Evolutionary conservation across 75 land plant genomes (phyloP).

Genomic region (Isoetes taiwanensis): DNA sequence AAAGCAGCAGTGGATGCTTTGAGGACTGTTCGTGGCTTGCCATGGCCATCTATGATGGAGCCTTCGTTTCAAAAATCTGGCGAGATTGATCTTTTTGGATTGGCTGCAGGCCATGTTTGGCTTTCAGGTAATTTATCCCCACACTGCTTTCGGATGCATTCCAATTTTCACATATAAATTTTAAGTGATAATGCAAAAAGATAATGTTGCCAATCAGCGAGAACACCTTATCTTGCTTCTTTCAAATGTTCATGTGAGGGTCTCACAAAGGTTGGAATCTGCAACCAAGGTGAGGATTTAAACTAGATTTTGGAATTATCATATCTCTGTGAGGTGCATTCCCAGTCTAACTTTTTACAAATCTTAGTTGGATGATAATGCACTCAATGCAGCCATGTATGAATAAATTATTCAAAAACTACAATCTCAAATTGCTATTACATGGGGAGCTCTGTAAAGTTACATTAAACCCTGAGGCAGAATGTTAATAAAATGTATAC

Average conservation of each 20-base stretch:
- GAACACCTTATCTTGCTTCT: conserved; percentile 84
- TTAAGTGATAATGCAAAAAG: conserved; percentile 39
- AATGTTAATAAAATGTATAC: too few relatives aligned
- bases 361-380: conserved; percentile 2
- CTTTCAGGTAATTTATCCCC: conserved; percentile 49
- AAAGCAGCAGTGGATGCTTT: conserved; percentile 80
- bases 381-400: not conserved
- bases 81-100: conserved; percentile 77
- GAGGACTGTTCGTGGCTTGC: conserved; percentile 53
- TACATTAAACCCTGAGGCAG: too few relatives aligned
- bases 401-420: not conserved
- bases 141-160: not conserved
- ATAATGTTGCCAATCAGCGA: conserved; percentile 88
- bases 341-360: not conserved
- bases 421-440: too few relatives aligned
- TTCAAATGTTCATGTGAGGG: conserved; percentile 71
- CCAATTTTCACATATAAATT: not conserved
- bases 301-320: too few relatives aligned
- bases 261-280: conserved; percentile 70
- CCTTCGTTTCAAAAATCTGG: conserved; percentile 48
- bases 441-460: too few relatives aligned
- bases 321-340: too few relatives aligned
- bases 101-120: conserved; percentile 98
- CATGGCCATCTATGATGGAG: conserved; percentile 47
- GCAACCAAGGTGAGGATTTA: conserved; percentile 44